A percentile compares a stretch with the other conserved stretches of the same genome.
Conservation (phyloP, 1,284 basidiomycete genomes). For the Melampsora larici-populina region DNA sequence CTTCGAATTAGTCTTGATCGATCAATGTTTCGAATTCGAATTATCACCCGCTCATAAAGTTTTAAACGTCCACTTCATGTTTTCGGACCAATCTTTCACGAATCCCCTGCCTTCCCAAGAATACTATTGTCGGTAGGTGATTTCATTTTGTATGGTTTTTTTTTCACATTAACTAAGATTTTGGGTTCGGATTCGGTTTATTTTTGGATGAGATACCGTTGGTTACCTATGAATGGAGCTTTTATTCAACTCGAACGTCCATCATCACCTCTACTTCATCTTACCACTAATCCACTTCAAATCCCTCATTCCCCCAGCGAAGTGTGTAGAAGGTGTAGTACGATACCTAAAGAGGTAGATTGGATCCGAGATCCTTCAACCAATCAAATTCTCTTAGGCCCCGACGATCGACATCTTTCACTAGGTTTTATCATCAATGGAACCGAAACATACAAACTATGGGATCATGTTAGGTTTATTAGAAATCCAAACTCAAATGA, state of each 20-base stretch:
- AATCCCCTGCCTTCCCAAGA: background rate
- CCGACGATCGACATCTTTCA: constrained; percentile 13
- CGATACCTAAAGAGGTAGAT: constrained; percentile 15
- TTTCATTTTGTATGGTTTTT: background rate
- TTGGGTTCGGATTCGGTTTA: too few relatives aligned
- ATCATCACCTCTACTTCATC: background rate
- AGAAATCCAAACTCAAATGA: background rate
- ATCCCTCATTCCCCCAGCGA: background rate
- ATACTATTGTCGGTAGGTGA: constrained; percentile 22
- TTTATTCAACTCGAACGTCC: background rate
- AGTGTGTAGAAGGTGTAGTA: constrained; percentile 6
- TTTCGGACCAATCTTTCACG: background rate
- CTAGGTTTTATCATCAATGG: constrained; percentile 20
- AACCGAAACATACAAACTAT: constrained; percentile 6
- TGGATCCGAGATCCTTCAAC: constrained; percentile 14
- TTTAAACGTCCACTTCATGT: background rate
- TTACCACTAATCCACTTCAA: background rate
- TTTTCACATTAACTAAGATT: background rate
- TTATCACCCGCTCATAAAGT: background rate
- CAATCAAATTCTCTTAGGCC: constrained; percentile 8
- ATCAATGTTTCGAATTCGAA: constrained; percentile 35
- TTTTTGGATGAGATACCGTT: constrained; percentile 22
- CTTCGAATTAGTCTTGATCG: constrained; percentile 15
- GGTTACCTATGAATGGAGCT: constrained; percentile 13
- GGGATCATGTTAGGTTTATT: constrained; percentile 16